Conservation (phyloP, 2,329 filamentous ascomycete genomes). For the Hortaea sp. region DNA sequence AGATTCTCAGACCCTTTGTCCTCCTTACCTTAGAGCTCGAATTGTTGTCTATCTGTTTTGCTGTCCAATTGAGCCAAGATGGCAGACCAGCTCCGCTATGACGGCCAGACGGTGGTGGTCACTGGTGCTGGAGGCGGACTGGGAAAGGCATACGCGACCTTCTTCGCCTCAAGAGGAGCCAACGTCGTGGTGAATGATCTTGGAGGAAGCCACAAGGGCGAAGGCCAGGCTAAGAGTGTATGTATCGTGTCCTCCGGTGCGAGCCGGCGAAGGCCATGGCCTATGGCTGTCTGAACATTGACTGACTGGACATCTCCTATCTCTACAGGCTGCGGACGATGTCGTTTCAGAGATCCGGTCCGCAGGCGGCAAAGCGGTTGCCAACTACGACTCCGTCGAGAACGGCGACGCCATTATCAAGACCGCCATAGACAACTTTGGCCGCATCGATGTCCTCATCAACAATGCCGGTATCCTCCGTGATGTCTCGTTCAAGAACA, state of each 20-base stretch:
- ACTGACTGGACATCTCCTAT: not conserved
- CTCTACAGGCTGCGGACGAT: conserved; percentile 61
- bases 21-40: too few relatives aligned
- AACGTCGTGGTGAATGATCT: conserved; percentile 96
- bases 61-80: not conserved
- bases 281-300: not conserved
- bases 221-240: conserved; percentile 80
- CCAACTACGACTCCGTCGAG: conserved; percentile 94
- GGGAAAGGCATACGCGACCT: conserved; percentile 72
- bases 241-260: conserved; percentile 12
- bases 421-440: conserved; percentile 68
- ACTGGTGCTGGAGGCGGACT: conserved; percentile 77
- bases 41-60: too few relatives aligned
- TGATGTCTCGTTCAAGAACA: conserved; percentile 97
- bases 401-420: conserved; percentile 91
- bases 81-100: conserved; percentile 53
- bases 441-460: conserved; percentile 86
- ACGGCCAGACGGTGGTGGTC: conserved; percentile 80
- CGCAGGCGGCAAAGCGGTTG: conserved; percentile 87
- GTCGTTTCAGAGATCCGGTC: conserved; percentile 76
- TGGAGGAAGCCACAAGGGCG: conserved; percentile 84
- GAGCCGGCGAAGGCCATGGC: not conserved
- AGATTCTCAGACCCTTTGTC: too few relatives aligned
- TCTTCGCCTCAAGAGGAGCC: conserved; percentile 85
- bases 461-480: conserved; percentile 97